phyloP scores from a whole-genome alignment of 2,329 filamentous ascomycete genomes.

The Scytalidium sp. region DNA sequence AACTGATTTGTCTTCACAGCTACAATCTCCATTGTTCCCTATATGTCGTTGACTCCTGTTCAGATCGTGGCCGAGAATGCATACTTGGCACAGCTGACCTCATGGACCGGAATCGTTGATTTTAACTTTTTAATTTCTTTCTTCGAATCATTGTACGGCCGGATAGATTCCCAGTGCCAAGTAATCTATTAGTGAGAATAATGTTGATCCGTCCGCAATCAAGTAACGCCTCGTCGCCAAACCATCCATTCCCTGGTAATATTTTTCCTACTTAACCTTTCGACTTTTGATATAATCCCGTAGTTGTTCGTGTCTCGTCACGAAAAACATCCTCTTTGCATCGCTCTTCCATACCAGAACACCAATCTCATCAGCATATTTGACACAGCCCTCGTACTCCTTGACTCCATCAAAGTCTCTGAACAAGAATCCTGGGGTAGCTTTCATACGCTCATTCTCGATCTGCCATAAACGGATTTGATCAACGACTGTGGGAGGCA shows the following conservation, averaged over 20 bases:
- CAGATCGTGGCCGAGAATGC: too few species aligned
- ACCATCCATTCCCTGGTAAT: background rate
- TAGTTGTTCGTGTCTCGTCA: slow-evolving; percentile 86
- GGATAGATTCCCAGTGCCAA: background rate
- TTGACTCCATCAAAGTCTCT: slow-evolving; percentile 74
- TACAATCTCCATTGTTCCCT: too few species aligned
- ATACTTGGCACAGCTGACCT: too few species aligned
- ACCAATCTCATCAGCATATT: slow-evolving; percentile 86
- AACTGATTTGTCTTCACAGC: too few species aligned
- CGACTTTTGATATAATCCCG: slow-evolving; percentile 71
- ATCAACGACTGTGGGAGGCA: slow-evolving; percentile 94
- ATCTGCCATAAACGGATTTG: slow-evolving; percentile 98
- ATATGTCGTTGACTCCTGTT: too few species aligned
- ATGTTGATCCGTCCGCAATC: background rate
- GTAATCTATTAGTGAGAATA: background rate
- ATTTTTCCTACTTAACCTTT: slow-evolving; percentile 41
- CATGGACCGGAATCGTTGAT: too few species aligned
- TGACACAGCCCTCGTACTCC: slow-evolving; percentile 68
- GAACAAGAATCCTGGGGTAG: slow-evolving; percentile 81
- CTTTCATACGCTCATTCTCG: slow-evolving; percentile 90
- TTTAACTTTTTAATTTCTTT: too few species aligned
- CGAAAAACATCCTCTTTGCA: slow-evolving; percentile 80
- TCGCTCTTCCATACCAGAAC: slow-evolving; percentile 88
- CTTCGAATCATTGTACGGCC: too few species aligned
- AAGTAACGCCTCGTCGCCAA: background rate